These are phyloP conservation scores for Dothistroma pini DNA, from an alignment of 2,329 filamentous ascomycete species.

Conservation along the genomic window DNA sequence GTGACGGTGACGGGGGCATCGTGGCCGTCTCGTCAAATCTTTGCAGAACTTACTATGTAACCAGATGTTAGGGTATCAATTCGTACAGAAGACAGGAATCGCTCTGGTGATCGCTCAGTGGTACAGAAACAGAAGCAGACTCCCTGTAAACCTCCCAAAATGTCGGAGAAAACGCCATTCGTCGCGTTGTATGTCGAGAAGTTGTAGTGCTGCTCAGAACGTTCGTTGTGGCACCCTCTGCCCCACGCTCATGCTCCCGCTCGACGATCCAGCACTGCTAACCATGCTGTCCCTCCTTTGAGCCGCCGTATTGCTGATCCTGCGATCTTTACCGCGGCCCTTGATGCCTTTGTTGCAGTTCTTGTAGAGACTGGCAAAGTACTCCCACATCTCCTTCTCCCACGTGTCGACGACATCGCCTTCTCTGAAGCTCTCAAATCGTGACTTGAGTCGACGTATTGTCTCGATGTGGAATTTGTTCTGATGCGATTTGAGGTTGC, in stretches of 20 bases:
- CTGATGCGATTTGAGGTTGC: constrained; percentile 93
- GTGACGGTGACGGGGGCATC: not conserved
- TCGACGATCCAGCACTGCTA: constrained; percentile 12
- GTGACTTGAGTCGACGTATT: constrained; percentile 63
- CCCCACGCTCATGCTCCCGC: constrained; percentile 6
- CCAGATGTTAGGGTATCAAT: constrained; percentile 1
- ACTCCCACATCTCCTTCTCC: constrained; percentile 76
- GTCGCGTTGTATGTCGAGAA: not conserved
- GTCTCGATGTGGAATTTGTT: constrained; percentile 87
- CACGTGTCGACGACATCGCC: constrained; percentile 61
- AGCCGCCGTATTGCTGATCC: constrained; percentile 47
- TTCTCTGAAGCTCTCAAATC: constrained; percentile 63
- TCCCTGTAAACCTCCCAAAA: not conserved
- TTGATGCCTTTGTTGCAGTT: constrained; percentile 99
- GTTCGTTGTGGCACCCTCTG: not conserved
- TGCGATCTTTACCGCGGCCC: constrained; percentile 81
- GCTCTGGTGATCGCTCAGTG: not conserved
- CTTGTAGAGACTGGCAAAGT: constrained; percentile 87
- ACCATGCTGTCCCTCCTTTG: constrained; percentile 23
- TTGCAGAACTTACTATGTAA: not conserved
- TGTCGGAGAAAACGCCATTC: not conserved
- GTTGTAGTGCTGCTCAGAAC: not conserved
- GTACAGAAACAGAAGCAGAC: not conserved
- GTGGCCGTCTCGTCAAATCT: not conserved
- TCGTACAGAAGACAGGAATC: not conserved